Evolutionary conservation across 495 filamentous ascomycete genomes (phyloP), one percentile per base, ranked within the genome.

Genomic region (Aspergillus sparsus): DNA sequence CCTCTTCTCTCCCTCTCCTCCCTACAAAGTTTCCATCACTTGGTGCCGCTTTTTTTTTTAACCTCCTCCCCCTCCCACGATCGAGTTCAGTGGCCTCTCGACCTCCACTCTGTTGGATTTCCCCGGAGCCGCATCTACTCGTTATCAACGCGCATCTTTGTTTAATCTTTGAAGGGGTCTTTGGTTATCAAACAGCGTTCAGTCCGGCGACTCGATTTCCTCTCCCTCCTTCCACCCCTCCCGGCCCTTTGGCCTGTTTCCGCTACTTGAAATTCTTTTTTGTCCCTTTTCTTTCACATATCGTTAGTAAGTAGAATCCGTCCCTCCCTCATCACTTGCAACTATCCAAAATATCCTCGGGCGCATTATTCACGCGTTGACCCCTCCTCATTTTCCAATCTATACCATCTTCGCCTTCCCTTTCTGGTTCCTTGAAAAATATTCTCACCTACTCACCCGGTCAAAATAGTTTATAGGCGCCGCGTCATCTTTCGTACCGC

Each of bases 401-500:
- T 59, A 42, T 21, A 34, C 34, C 47, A 32, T 41, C 18, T 13
- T 56, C 45, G 52, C 7, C 35, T 41, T 12, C 11, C n/a, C 9
- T 39, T 49, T 41, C n/a, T 49, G 7, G 37, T 47, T 1, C 44
- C 31, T 53, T 12, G 15, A 21, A 58, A 18, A 15, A 15, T 32
- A 45, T 61, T 39, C 53, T 62, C 53, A 64, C 56, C 47, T 53
- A 13, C 34, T 55, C 52, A 56, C 32, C 36, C 54, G 53, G 53
- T 57, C 32, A 45, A 67, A 52, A 62, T 61, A 78, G 75, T 66
- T 63, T 57, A 73, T 76, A 75, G 61, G 53, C 66, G 66, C 72
- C 74, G 72, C 70, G 74, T 74, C 69, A 74, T 72, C 66, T 66
- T 68, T 67, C 65, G 58, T 71, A 70, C 65, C 62, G 60, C 63